Evolutionary conservation across 176 grass and related monocot genomes (phyloP).

Genomic region (maize (Zea mays)): Zm-B73-REFERENCE-NAM-5.0 NC_050105.1:144221001-144221500

Average conservation of each 20-base stretch:
- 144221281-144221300: slow-evolving; percentile 86
- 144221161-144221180: not conserved
- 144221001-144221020: not conserved
- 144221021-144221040: not conserved
- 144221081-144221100: slow-evolving; percentile 11
- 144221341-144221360: not conserved
- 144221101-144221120: slow-evolving; percentile 28
- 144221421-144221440: slow-evolving; percentile 94
- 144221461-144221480: slow-evolving; percentile 63
- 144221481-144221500: slow-evolving; percentile 80
- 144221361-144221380: not conserved
- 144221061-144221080: not conserved
- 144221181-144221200: slow-evolving; percentile 3
- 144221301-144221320: slow-evolving; percentile 66
- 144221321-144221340: not conserved
- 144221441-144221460: slow-evolving; percentile 90
- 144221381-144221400: not conserved
- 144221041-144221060: not conserved
- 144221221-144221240: slow-evolving; percentile 80
- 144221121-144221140: not conserved
- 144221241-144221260: slow-evolving; percentile 84
- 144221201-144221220: slow-evolving; percentile 39
- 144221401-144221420: slow-evolving; percentile 69
- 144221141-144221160: slow-evolving; percentile 27
- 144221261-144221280: slow-evolving; percentile 92